Evolutionary conservation across 345 rosid species (phyloP).

Genomic region (Noccaea bulbosa): DNA sequence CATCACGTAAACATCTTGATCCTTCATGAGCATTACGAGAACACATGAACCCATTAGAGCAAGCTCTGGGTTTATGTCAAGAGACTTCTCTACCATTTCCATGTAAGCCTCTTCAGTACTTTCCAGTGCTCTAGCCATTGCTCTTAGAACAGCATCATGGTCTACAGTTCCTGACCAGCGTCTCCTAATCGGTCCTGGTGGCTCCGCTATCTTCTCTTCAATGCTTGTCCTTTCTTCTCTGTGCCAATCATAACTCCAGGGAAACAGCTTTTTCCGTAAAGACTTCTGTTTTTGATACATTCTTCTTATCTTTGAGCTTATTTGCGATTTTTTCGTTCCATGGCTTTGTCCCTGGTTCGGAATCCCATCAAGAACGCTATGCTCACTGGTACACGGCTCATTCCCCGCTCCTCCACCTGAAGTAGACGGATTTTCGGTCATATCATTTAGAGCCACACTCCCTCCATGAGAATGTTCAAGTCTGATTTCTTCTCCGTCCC

Average conservation of each 20-base stretch:
- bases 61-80: slow-evolving; percentile 86
- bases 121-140: slow-evolving; percentile 79
- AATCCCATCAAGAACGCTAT: slow-evolving; percentile 39
- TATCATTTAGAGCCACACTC: slow-evolving; percentile 41
- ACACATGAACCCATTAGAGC: slow-evolving; percentile 97
- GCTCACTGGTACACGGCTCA: slow-evolving; percentile 49
- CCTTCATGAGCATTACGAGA: slow-evolving; percentile 94
- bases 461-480: slow-evolving; percentile 42
- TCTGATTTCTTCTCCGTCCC: slow-evolving; percentile 47
- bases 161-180: slow-evolving; percentile 77
- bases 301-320: slow-evolving; percentile 67
- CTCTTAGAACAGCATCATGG: slow-evolving; percentile 81
- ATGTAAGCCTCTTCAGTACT: slow-evolving; percentile 81
- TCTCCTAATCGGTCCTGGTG: slow-evolving; percentile 76
- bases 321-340: slow-evolving; percentile 55
- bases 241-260: slow-evolving; percentile 98
- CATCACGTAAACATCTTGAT: slow-evolving; percentile 96
- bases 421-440: slow-evolving; percentile 69
- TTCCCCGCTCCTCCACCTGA: slow-evolving; percentile 68
- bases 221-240: slow-evolving; percentile 64
- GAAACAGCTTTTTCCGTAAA: slow-evolving; percentile 86
- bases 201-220: slow-evolving; percentile 67
- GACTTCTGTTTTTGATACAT: slow-evolving; percentile 86
- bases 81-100: slow-evolving; percentile 92
- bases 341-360: slow-evolving; percentile 56